Conservation (phyloP, 495 filamentous ascomycete genomes). For the Hyaloscypha finlandica region DNA sequence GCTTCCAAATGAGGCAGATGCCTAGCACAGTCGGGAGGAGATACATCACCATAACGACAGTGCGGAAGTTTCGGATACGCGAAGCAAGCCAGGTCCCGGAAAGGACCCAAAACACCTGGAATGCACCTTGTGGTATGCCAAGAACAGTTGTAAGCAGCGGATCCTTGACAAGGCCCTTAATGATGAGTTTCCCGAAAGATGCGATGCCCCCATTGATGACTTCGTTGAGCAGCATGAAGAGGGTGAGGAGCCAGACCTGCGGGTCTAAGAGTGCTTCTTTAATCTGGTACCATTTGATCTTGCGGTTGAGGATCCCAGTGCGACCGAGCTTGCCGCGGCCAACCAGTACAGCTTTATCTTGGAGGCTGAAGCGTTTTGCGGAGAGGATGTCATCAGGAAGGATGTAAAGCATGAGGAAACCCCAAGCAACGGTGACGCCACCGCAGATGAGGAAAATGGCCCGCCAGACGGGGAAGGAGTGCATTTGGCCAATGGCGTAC, state of each 20-base stretch:
- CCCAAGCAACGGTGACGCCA: constrained; percentile 58
- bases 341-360: constrained; percentile 46
- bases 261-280: constrained; percentile 55
- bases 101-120: constrained; percentile 42
- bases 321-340: constrained; percentile 43
- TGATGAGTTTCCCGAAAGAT: constrained; percentile 63
- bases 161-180: constrained; percentile 62
- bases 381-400: constrained; percentile 73
- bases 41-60: neutral
- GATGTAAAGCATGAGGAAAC: constrained; percentile 60
- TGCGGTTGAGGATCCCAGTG: constrained; percentile 61
- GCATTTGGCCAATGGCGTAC: constrained; percentile 35
- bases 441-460: constrained; percentile 59
- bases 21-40: constrained; percentile 35
- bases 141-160: constrained; percentile 52
- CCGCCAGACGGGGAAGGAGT: constrained; percentile 50
- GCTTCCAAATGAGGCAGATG: too few species aligned
- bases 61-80: neutral
- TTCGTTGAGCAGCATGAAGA: constrained; percentile 50
- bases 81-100: constrained; percentile 40
- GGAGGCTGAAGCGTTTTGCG: constrained; percentile 63
- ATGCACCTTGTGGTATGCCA: constrained; percentile 44
- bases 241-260: constrained; percentile 59
- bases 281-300: constrained; percentile 60
- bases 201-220: constrained; percentile 56